Evolutionary conservation across 148 eudicot species (phyloP).

Genomic region (Rhododendron molle): DNA sequence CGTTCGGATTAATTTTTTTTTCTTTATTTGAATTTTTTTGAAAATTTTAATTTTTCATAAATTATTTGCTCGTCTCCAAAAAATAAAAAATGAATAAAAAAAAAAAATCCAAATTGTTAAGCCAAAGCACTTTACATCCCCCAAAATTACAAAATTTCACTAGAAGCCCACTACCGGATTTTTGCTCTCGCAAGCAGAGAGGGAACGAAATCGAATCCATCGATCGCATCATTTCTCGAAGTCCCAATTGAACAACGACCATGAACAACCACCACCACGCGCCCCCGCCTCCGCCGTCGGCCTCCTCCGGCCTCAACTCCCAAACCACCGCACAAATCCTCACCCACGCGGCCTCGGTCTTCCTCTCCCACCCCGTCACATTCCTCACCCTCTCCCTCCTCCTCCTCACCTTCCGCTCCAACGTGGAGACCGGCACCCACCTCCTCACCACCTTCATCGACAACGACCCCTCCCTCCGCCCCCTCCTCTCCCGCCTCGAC

Average conservation of each 20-base stretch:
- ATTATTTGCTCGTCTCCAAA: no score
- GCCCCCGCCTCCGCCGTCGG: slow-evolving; percentile 29
- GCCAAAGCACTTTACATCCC: background rate
- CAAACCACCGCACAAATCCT: slow-evolving; percentile 45
- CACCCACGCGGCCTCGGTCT: slow-evolving; percentile 27
- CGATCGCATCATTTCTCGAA: background rate
- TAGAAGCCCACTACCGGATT: background rate
- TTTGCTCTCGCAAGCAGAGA: background rate
- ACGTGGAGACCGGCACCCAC: slow-evolving; percentile 60
- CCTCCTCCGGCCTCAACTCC: slow-evolving; percentile 26
- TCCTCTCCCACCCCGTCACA: slow-evolving; percentile 45
- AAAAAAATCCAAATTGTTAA: background rate
- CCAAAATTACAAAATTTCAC: background rate
- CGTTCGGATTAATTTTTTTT: no score
- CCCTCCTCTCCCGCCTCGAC: slow-evolving; percentile 67
- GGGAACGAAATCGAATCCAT: background rate
- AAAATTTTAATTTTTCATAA: no score
- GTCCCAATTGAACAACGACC: background rate
- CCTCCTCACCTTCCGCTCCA: slow-evolving; percentile 71
- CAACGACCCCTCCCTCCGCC: slow-evolving; percentile 55
- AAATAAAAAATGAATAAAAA: no score
- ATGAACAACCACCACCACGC: slow-evolving; percentile 23
- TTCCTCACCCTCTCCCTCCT: slow-evolving; percentile 54
- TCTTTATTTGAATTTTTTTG: no score
- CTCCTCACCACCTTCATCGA: slow-evolving; percentile 64